phyloP scores from a whole-genome alignment of 805 yeast species.

The Komagataella pseudopastoris region DNA sequence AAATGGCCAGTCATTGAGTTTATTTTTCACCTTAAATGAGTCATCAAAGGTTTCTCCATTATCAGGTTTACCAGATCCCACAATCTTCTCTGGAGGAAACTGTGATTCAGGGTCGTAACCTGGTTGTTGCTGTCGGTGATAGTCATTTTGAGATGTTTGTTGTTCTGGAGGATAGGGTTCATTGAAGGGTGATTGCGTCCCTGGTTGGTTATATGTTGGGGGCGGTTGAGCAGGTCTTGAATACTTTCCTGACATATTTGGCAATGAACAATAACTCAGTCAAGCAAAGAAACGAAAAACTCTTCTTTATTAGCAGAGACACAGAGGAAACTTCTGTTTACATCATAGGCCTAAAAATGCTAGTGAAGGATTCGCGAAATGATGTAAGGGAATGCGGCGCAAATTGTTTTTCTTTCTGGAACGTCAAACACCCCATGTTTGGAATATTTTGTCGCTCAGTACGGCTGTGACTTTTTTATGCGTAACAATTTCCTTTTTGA shows the following conservation, averaged over 20 bases:
- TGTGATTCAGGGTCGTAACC: neutral
- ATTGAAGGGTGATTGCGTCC: neutral
- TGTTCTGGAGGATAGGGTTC: neutral
- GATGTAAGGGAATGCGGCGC: too few species aligned
- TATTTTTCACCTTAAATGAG: conserved; percentile 53
- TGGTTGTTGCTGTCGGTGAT: neutral
- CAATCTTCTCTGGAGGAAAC: neutral
- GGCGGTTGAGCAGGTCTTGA: neutral
- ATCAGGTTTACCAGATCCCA: conserved; percentile 9
- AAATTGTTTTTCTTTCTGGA: neutral
- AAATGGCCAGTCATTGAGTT: conserved; percentile 61
- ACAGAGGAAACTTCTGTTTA: neutral
- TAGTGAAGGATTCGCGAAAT: neutral
- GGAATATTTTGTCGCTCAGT: conserved; percentile 36
- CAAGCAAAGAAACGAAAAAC: neutral
- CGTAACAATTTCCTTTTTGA: conserved; percentile 28
- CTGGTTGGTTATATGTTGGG: neutral
- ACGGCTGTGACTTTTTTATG: conserved; percentile 37
- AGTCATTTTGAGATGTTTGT: neutral
- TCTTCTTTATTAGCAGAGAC: neutral
- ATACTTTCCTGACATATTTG: neutral
- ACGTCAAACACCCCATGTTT: conserved; percentile 35
- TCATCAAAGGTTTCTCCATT: conserved; percentile 39
- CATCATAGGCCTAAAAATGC: neutral
- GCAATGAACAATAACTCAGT: neutral